Evolutionary conservation across 2,329 filamentous ascomycete genomes (phyloP), one percentile per base, ranked within the genome.

Genomic region (Aureobasidium uvarum): DNA sequence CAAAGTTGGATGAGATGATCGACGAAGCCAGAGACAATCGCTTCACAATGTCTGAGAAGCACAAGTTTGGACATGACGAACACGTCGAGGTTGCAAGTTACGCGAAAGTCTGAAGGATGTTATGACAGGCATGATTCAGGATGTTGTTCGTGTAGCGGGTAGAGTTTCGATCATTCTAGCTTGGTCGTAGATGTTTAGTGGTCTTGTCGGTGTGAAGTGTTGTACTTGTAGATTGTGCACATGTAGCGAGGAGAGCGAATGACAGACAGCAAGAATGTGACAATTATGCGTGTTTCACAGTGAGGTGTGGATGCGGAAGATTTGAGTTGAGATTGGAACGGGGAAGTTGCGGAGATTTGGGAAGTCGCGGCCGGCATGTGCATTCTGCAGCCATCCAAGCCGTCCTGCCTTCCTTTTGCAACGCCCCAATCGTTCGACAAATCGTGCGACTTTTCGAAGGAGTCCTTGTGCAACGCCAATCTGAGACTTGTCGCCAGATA

Each of bases 1-100:
- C 72, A 6, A 68, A 71, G 52, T 67, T 79, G 6, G 73, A 76
- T 33, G 67, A 66, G 6, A 69, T 68, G 46, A 54, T 71, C 39
- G 59, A 65, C 18, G 62, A 70, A 38, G 70, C 63, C 14, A 67
- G 50, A 39, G 67, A 69, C 66, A 70, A 70, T 52, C 60, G 67
- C 41, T 54, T 70, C 18, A 67, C 64, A 20, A 68, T 70, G 18
- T 65, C 64, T 33, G 69, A 69, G 43, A 50, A 50, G 23, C 60
- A 46, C 28, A 54, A 63, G n/a, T 38, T 55, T 25, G 46, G 38
- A 6, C 33, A 48, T 33, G 10, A 36, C 33, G 52, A 48, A 14
- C 43, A 60, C 11, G 55, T 56, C 51, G 45, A 55, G 31, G 59
- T 66, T 13, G 51, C 39, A n/a, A 13, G 48, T 33, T 43, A 50